A percentile compares a stretch with the other conserved stretches of the same genome.
Evolutionary conservation across 2,329 filamentous ascomycete species (phyloP).

Genomic region (Magnaporthiopsis incrustans): DNA sequence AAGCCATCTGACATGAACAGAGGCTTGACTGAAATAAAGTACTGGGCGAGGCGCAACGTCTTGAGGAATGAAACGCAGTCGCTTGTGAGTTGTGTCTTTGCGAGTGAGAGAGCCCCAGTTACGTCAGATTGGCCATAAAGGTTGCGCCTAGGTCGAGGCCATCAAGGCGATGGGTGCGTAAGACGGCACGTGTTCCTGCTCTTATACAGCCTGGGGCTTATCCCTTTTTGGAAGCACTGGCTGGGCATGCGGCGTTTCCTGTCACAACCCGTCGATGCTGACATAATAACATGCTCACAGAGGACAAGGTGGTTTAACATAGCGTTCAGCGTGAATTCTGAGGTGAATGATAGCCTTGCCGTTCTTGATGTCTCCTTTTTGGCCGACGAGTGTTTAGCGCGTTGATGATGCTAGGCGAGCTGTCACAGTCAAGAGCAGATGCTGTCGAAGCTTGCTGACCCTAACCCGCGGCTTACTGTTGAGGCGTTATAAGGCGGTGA

Average conservation of each 20-base stretch:
- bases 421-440: too few relatives aligned
- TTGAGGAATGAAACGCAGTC: neutral
- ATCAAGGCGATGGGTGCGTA: neutral
- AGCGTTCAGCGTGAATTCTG: neutral
- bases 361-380: neutral
- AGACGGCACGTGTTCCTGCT: neutral
- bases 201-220: neutral
- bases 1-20: neutral
- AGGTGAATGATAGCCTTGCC: neutral
- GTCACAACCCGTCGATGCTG: neutral
- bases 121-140: neutral
- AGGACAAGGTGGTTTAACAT: neutral
- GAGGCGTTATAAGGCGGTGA: neutral
- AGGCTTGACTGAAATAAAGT: neutral
- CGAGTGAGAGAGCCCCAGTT: neutral
- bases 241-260: neutral
- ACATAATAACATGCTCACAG: neutral
- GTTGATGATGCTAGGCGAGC: neutral
- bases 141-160: too few relatives aligned
- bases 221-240: neutral
- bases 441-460: neutral
- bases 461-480: neutral
- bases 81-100: neutral
- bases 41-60: neutral
- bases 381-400: neutral